Evolutionary conservation across 305 asterid genomes (phyloP), one percentile per base, ranked within the genome.

Genomic region (Fraxinus velutina): DNA sequence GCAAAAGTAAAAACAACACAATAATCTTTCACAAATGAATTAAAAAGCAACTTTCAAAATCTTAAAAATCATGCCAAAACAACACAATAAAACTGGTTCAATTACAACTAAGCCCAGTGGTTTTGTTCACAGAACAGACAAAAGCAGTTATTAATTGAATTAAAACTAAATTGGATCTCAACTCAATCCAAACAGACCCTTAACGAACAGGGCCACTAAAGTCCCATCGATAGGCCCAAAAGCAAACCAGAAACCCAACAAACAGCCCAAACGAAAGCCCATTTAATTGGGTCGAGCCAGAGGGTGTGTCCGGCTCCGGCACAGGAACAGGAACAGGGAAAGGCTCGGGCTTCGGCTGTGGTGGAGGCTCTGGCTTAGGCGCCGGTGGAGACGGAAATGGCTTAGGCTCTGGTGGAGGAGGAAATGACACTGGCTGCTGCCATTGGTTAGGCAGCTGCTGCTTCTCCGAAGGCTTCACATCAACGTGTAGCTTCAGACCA

Each of bases 401-500:
- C 17, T 44, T 44, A 10, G n/a, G 55, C 5, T 44, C 55, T 0
- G 57, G 1, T 13, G 17, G n/a, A 44, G 57, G 57, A 17, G 57
- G 57, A 47, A 12, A 47, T 47, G 57, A 0, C 57, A 1, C 6
- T 1, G 19, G 57, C 4, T 42, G 15, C 50, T 12, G 44, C 44
- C 10, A 37, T 37, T 1, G 47, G 15, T 21, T 3, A 9, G 72
- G 47, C 47, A 39, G 47, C 47, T 2, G 47, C 47, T 39, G 47
- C 13, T 13, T 1, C 72, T 64, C 34, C 17, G n/a, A 19, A 32
- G 88, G 83, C 66, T 80, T 71, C 32, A 89, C 86, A 0, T 80
- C 37, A 0, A 95, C 89, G 1, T 92, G 97, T 0, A 95, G 85
- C 87, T 89, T 95, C 33, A 92, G 87, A 12, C 99, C 99, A 12